phyloP scores from a whole-genome alignment of 495 filamentous ascomycete genomes.

The Xylaria nigripes region DNA sequence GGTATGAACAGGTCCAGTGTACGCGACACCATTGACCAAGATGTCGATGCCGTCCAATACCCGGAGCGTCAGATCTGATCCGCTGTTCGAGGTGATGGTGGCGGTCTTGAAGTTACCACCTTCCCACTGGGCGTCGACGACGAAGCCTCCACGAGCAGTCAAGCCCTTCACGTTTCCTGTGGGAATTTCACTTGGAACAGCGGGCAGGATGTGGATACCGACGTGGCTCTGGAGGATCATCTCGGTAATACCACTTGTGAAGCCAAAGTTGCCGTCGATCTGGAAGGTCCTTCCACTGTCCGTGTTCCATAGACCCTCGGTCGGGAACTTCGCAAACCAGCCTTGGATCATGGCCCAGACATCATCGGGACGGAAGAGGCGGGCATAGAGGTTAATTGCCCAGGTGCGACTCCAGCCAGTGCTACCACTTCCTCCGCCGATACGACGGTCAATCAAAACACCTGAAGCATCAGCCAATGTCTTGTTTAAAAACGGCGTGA shows the following conservation, averaged over 20 bases:
- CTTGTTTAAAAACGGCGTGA: conserved; percentile 1
- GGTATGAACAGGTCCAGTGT: conserved; percentile 5
- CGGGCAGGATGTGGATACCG: conserved; percentile 36
- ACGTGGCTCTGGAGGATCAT: conserved; percentile 44
- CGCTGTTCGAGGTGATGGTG: conserved; percentile 5
- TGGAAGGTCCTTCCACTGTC: conserved; percentile 29
- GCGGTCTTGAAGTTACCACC: neutral
- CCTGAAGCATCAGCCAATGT: conserved; percentile 26
- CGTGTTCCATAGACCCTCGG: conserved; percentile 36
- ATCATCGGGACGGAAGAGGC: conserved; percentile 18
- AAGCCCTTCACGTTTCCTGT: conserved; percentile 31
- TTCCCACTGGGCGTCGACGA: conserved; percentile 32
- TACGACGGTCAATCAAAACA: conserved; percentile 15
- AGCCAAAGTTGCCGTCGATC: conserved; percentile 50
- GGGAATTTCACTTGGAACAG: conserved; percentile 29
- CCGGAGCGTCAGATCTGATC: conserved; percentile 2
- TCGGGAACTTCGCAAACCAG: conserved; percentile 33
- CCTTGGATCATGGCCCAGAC: conserved; percentile 30
- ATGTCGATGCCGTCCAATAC: conserved; percentile 5
- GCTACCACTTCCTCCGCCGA: conserved; percentile 24
- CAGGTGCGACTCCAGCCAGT: conserved; percentile 46
- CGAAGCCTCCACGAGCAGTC: conserved; percentile 34
- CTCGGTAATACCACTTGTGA: conserved; percentile 40
- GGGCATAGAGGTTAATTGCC: conserved; percentile 39
- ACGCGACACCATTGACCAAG: conserved; percentile 5